A percentile compares a stretch with the other conserved stretches of the same genome.
Evolutionary conservation across 768 basidiomycete genomes (phyloP).

Genomic region (Lactarius akahatsu): DNA sequence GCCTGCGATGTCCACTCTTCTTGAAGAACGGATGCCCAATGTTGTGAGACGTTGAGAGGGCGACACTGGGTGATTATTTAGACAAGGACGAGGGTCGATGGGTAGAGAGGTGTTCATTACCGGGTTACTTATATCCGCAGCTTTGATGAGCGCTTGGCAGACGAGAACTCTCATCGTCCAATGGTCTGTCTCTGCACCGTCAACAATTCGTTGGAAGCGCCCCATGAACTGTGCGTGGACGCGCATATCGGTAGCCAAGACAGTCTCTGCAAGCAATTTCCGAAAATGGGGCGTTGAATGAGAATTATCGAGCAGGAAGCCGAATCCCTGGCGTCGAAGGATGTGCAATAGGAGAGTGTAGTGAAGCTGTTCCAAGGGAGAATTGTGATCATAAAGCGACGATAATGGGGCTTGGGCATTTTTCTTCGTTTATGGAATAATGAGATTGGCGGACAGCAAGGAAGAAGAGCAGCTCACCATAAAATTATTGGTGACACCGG

Average conservation of each 20-base stretch:
- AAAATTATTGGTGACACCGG: constrained; percentile 90
- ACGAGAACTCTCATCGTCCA: constrained; percentile 57
- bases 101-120: constrained; percentile 48
- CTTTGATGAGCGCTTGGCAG: constrained; percentile 93
- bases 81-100: neutral
- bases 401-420: constrained; percentile 91
- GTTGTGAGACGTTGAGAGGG: constrained; percentile 85
- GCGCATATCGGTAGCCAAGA: constrained; percentile 94
- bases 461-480: constrained; percentile 59
- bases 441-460: neutral
- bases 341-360: constrained; percentile 75
- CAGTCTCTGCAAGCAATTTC: constrained; percentile 73
- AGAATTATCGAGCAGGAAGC: constrained; percentile 60
- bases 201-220: constrained; percentile 53
- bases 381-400: constrained; percentile 83
- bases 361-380: constrained; percentile 91
- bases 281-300: constrained; percentile 52
- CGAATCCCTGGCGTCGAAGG: constrained; percentile 78
- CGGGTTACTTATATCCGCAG: constrained; percentile 98
- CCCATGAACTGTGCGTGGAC: constrained; percentile 85
- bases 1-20: constrained; percentile 93
- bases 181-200: constrained; percentile 41
- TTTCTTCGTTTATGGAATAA: constrained; percentile 53
- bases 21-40: constrained; percentile 88
- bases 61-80: constrained; percentile 59